Evolutionary conservation across 495 filamentous ascomycete genomes (phyloP).

Genomic region (Podospora australis): DNA sequence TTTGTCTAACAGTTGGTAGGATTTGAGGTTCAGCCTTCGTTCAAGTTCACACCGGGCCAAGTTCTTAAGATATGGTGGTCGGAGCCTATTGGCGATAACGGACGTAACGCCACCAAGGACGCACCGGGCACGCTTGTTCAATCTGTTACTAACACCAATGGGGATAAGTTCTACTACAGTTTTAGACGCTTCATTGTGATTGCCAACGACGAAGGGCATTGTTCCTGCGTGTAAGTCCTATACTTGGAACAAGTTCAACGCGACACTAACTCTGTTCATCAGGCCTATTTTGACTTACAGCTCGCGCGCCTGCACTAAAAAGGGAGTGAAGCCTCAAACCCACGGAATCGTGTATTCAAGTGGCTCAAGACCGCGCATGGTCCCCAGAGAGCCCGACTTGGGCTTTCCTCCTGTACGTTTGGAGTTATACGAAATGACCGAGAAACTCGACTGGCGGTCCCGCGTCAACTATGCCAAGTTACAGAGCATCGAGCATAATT

Average conservation of each 20-base stretch:
- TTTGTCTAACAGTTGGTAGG: conserved; percentile 18
- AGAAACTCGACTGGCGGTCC: conserved; percentile 39
- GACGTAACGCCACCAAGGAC: conserved; percentile 8
- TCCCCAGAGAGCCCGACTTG: conserved; percentile 34
- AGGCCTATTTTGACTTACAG: conserved; percentile 46
- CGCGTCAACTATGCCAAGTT: conserved; percentile 42
- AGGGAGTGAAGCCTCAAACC: conserved; percentile 38
- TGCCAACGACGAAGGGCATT: conserved; percentile 40
- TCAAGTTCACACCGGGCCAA: conserved; percentile 37
- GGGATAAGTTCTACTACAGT: conserved; percentile 32
- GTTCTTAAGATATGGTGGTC: conserved; percentile 45
- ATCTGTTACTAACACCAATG: conserved; percentile 15
- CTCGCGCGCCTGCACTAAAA: conserved; percentile 37
- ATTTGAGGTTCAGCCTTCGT: conserved; percentile 35
- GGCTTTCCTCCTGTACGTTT: conserved; percentile 36
- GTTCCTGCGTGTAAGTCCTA: conserved; percentile 43
- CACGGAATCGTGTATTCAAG: conserved; percentile 40
- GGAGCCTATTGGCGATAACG: conserved; percentile 36
- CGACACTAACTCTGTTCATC: neutral
- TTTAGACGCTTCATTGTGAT: conserved; percentile 44
- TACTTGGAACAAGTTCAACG: neutral
- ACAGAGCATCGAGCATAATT: conserved; percentile 43
- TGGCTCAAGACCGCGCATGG: conserved; percentile 19
- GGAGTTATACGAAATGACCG: conserved; percentile 24
- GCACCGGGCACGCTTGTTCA: too few species aligned